A percentile compares a stretch with the other conserved stretches of the same genome.
phyloP scores from a whole-genome alignment of 805 yeast genomes.

The Teunomyces stri region DNA sequence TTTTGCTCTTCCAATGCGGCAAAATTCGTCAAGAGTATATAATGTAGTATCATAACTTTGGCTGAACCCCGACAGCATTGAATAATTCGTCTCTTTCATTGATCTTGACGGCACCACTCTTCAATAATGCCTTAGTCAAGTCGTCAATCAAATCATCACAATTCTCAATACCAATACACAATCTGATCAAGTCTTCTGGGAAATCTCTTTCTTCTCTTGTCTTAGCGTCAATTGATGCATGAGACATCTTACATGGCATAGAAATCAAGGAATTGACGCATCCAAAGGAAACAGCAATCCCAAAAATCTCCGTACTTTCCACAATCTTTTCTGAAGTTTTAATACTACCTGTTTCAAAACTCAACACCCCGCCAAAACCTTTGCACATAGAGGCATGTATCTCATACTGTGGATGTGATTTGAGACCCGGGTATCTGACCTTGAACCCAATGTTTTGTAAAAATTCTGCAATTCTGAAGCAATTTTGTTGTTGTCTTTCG shows the following conservation, averaged over 20 bases:
- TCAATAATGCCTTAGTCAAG: conserved; percentile 63
- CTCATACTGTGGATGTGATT: conserved; percentile 77
- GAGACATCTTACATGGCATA: conserved; percentile 94
- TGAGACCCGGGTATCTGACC: conserved; percentile 84
- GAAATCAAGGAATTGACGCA: conserved; percentile 90
- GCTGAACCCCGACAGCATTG: conserved; percentile 34
- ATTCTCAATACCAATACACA: conserved; percentile 90
- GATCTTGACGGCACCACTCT: conserved; percentile 56
- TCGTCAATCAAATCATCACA: conserved; percentile 79
- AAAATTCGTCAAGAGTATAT: conserved; percentile 3
- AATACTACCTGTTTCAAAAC: conserved; percentile 82
- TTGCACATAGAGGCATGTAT: conserved; percentile 72
- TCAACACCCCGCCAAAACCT: conserved; percentile 88
- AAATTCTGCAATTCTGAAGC: conserved; percentile 71
- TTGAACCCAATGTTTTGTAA: conserved; percentile 65
- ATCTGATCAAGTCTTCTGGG: conserved; percentile 87
- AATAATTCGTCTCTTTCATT: conserved; percentile 40
- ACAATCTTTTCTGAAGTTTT: conserved; percentile 67
- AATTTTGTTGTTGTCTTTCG: conserved; percentile 79
- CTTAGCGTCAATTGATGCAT: conserved; percentile 90
- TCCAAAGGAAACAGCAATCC: conserved; percentile 91
- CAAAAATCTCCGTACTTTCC: conserved; percentile 72
- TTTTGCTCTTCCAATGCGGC: too few relatives aligned
- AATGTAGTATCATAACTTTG: conserved; percentile 19
- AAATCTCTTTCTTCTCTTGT: conserved; percentile 83